Base-by-base conservation (phyloP, 495 filamentous ascomycete genomes). In the Annulohypoxylon stygium region DNA sequence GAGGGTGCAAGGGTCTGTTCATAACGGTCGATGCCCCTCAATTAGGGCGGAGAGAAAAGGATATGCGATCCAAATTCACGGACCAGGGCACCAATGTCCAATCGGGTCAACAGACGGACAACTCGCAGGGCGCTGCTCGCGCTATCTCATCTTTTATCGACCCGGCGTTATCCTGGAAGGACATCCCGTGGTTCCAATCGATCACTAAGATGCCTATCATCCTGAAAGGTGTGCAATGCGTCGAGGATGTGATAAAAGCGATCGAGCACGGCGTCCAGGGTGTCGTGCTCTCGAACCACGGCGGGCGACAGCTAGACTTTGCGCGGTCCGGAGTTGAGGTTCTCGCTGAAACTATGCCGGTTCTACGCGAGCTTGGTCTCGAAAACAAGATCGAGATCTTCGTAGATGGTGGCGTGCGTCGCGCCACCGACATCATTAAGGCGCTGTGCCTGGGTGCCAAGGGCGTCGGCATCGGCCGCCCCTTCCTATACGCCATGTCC, bases 21-120 rank as follows among this genome's bases (percentile, higher is more conserved):
- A 98, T 99, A 83, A 99, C 96, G 4, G 96, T 99, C 48, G 96
- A 99, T 77, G 96, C 96, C 39, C 97, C 96, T 2, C 96, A 98
- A 78, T 89, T 98, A 11, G 97, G 96, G 18, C 91, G 97, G 12
- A 88, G 96, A 59, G 96, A 99, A 82, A 98, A 98, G 83, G 88
- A 90, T 74, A 98, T 98, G 95, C 92, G 96, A 33, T 89, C 88
- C 39, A 98, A 98, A 78, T 99, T 98, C 81, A 89, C 88, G 34
- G 97, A 97, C 67, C 84, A 86, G 8, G 96, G 95, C 11, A 94
- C 91, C 16, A 92, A 91, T 75, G 93, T 99, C 25, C 96, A 98
- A 78, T 81, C 81, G 41, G 84, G 83, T 9, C 90, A 91, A 37
- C 82, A 89, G 66, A 92, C 96, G 30, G 93, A 99, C 80, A 91